Base-by-base conservation (phyloP, 2,329 filamentous ascomycete genomes). In the Talaromyces islandicus region DNA sequence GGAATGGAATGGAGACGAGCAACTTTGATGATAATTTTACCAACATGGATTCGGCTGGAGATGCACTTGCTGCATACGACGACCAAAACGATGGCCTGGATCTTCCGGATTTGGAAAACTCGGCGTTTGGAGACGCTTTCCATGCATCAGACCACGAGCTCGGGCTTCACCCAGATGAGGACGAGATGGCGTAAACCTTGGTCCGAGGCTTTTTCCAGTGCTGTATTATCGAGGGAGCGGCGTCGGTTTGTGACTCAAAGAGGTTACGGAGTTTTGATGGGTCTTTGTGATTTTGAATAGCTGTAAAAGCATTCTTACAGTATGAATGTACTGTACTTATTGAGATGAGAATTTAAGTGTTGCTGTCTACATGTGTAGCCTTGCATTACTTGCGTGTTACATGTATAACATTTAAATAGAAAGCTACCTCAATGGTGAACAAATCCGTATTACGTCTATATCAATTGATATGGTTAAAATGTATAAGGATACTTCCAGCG, bases 71-170 rank as follows among this genome's bases (percentile, higher is more conserved):
- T 2, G 83, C 84, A 43, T 91, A 88, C 69, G 85, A 84, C 48
- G 83, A 83, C 17, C 82, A 84, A 14, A 80, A 83, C 56, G 80
- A 80, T 59, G 75, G 75, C 3, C 72, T 80, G 4, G 80, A 81
- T 64, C 71, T 82, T 48, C 84, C 82, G 9, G 88, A 88, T 64
- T 83, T 91, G 78, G 88, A 91, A 53, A 88, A 92, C 68, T 91
- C 88, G 38, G 90, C 89, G 1, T 94, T 94, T 76, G 90, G 89
- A 2, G 89, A 94, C 67, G 90, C 90, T 0, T 91, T 93, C 74
- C 89, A 92, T 64, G 79, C 78, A 17, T 80, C 80, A 53, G 79
- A 82, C 63, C 75, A 77, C 60, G 74, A 78, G 59, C 69, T 73
- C 62, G 71, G 67, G n/a, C 71, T 77, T 62, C 69, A 75, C 60